phyloP scores from a whole-genome alignment of 169 alveolate genomes.

The Plasmodium inui region DNA sequence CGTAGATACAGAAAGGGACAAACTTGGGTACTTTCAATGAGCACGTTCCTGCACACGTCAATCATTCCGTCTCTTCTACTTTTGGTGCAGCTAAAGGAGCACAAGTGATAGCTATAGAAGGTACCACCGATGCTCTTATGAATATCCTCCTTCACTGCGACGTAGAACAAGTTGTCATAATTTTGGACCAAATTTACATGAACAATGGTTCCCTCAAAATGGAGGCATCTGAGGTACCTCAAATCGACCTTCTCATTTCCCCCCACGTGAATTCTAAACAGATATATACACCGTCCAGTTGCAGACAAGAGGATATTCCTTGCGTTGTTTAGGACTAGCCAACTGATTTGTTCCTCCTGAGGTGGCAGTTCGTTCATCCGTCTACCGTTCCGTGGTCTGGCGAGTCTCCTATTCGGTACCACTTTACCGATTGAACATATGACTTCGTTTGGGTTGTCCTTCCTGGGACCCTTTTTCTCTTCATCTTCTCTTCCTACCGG shows the following conservation, averaged over 20 bases:
- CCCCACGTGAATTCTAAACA: conserved; percentile 18
- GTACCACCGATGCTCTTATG: not conserved
- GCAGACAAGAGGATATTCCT: conserved; percentile 21
- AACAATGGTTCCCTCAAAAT: conserved; percentile 7
- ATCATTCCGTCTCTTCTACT: conserved; percentile 22
- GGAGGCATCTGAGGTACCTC: conserved; percentile 13
- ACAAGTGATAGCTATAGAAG: conserved; percentile 6
- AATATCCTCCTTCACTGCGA: conserved; percentile 10
- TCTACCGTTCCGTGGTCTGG: not conserved
- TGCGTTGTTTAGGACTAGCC: conserved; percentile 27
- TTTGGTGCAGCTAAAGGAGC: conserved; percentile 1
- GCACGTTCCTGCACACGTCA: conserved; percentile 1
- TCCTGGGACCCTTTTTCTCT: not conserved
- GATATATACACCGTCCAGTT: not conserved
- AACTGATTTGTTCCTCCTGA: conserved; percentile 9
- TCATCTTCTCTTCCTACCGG: not conserved
- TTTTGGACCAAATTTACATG: conserved; percentile 22
- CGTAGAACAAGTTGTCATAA: conserved; percentile 41
- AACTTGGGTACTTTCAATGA: conserved; percentile 18
- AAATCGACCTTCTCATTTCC: conserved; percentile 52
- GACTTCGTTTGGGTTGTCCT: not conserved
- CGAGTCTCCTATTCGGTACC: not conserved
- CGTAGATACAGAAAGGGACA: conserved; percentile 9
- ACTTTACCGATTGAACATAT: not conserved
- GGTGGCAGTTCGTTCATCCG: not conserved